Conservation (phyloP, 2,329 filamentous ascomycete species). For the Sclerotinia glacialis region DNA sequence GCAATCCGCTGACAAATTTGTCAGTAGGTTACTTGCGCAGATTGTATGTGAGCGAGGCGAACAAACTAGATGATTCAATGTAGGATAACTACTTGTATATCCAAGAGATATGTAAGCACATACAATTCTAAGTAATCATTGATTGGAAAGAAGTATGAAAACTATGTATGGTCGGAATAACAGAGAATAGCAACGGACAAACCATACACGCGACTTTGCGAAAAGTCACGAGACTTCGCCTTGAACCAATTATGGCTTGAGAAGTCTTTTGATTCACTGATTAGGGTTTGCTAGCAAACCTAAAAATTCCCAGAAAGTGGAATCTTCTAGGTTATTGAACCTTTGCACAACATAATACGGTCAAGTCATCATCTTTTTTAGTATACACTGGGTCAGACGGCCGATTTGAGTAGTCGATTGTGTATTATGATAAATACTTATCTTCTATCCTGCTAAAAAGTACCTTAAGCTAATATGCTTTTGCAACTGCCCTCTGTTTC, state of each 20-base stretch:
- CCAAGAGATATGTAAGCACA: background rate
- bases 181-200: background rate
- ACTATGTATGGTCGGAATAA: background rate
- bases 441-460: background rate
- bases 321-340: background rate
- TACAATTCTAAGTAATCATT: background rate
- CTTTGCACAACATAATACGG: background rate
- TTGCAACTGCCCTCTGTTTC: too few species aligned
- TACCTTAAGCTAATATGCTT: background rate
- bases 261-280: background rate
- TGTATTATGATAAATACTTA: background rate
- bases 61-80: background rate
- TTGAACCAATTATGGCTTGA: background rate
- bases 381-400: background rate
- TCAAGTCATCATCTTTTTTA: background rate
- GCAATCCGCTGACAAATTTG: too few species aligned
- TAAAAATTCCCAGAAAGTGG: background rate
- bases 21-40: background rate
- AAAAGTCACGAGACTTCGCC: conserved; percentile 5
- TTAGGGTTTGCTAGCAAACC: background rate
- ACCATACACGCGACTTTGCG: background rate
- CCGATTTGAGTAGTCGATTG: background rate
- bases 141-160: background rate
- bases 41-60: too few species aligned
- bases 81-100: background rate